Conservation (phyloP, 768 basidiomycete species). For the Boletus pseudopeckii region DNA sequence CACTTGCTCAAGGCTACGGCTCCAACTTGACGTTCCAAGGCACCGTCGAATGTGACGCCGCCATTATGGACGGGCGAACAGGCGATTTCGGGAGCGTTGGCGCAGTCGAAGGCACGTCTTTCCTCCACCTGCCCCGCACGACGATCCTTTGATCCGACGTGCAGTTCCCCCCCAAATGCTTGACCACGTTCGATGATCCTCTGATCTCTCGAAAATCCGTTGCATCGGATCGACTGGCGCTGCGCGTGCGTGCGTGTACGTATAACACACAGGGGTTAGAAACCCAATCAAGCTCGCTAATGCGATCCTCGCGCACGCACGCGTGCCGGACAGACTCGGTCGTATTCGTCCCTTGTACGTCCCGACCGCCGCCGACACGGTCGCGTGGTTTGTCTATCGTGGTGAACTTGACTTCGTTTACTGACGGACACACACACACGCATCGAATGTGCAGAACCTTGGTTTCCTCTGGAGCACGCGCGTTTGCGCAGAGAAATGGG, state of each 20-base stretch:
- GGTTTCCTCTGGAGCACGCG: constrained; percentile 56
- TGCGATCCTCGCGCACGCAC: constrained; percentile 52
- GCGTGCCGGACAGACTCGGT: constrained; percentile 48
- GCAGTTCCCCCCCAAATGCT: neutral
- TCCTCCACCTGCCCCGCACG: neutral
- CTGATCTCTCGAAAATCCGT: neutral
- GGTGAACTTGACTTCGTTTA: neutral
- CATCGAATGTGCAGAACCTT: constrained; percentile 44
- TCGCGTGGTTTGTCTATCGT: neutral
- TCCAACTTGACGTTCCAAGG: constrained; percentile 78
- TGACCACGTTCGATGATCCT: neutral
- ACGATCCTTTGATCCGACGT: constrained; percentile 3
- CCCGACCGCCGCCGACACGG: neutral
- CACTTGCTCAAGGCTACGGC: constrained; percentile 51
- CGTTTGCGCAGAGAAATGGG: constrained; percentile 43
- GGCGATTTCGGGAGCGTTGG: constrained; percentile 69
- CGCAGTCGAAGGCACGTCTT: constrained; percentile 57
- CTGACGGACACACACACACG: neutral
- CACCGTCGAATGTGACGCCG: constrained; percentile 78
- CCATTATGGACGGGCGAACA: constrained; percentile 55
- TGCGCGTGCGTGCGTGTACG: neutral
- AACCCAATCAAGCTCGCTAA: constrained; percentile 68
- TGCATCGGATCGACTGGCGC: neutral
- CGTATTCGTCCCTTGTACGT: constrained; percentile 69
- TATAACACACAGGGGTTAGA: constrained; percentile 48